Percentiles rank a stretch among this genome's conserved stretches.
Conservation (phyloP, 225 moss, liverwort and hornwort species). For the Anthoceros angustus region DNA sequence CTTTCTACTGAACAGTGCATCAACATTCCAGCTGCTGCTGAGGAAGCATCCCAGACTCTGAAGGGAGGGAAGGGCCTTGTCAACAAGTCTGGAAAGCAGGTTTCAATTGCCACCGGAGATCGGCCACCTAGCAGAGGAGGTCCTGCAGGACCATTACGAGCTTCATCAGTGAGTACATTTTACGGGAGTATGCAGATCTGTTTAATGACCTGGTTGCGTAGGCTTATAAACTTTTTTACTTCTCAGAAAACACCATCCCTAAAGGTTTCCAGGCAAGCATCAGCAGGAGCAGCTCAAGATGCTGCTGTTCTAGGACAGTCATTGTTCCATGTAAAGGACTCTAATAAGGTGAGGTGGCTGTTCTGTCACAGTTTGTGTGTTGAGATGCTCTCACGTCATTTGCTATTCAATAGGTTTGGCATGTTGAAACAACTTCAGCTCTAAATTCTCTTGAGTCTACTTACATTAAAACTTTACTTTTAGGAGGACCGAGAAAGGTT, state of each 20-base stretch:
- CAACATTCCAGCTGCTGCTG: not conserved
- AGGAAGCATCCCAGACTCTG: not conserved
- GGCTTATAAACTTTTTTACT: not conserved
- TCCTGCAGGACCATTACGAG: not conserved
- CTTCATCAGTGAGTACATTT: not conserved
- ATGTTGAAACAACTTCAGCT: too few relatives aligned
- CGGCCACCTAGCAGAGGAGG: not conserved
- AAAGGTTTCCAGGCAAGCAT: constrained; percentile 36
- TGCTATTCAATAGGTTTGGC: too few relatives aligned
- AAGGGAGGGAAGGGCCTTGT: not conserved
- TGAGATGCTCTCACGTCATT: too few relatives aligned
- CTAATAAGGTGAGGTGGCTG: constrained; percentile 33
- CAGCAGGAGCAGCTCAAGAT: constrained; percentile 37
- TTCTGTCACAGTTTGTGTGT: not conserved
- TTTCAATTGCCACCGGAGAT: not conserved
- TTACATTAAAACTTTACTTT: not conserved
- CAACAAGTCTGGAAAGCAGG: not conserved
- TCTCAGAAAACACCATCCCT: constrained; percentile 31
- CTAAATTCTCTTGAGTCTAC: not conserved
- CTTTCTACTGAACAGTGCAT: not conserved
- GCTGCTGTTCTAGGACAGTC: constrained; percentile 68
- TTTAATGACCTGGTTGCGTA: too few relatives aligned
- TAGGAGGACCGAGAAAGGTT: constrained; percentile 31
- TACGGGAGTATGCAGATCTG: not conserved
- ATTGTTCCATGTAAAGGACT: constrained; percentile 68